phyloP scores from a whole-genome alignment of 2,329 filamentous ascomycete species.

The Kalaharituber pfeilii region DNA sequence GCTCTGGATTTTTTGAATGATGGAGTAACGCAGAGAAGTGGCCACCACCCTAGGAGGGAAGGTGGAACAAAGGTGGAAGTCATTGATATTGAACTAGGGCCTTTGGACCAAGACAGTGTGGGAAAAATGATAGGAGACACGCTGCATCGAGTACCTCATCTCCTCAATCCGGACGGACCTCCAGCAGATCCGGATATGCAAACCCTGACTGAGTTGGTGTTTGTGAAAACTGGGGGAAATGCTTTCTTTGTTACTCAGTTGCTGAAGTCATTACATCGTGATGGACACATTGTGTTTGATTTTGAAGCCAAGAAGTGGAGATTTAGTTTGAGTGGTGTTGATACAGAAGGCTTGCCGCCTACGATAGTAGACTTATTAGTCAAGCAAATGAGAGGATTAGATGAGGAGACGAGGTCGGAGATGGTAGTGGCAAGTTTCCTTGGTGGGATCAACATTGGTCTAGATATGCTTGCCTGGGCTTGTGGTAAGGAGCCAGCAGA shows the following conservation, averaged over 20 bases:
- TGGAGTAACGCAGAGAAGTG: not conserved
- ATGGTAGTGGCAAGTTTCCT: conserved; percentile 22
- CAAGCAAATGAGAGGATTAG: conserved; percentile 22
- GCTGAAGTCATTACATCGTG: conserved; percentile 21
- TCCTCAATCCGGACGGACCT: conserved; percentile 9
- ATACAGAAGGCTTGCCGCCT: conserved; percentile 21
- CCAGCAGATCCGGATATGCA: conserved; percentile 21
- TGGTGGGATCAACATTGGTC: conserved; percentile 19
- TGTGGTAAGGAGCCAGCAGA: conserved; percentile 19
- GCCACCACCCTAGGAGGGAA: not conserved
- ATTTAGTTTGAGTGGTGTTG: conserved; percentile 22
- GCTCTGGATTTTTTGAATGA: not conserved
- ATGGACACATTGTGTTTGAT: conserved; percentile 22
- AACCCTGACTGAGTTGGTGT: conserved; percentile 21
- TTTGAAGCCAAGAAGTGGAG: conserved; percentile 21
- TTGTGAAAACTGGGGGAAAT: conserved; percentile 22
- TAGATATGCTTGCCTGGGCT: conserved; percentile 20
- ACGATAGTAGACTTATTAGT: conserved; percentile 23
- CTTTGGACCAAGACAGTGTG: conserved; percentile 22
- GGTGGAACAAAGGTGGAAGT: conserved; percentile 16
- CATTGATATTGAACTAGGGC: conserved; percentile 20
- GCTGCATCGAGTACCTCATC: conserved; percentile 16
- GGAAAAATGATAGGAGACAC: conserved; percentile 22
- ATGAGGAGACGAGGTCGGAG: conserved; percentile 19
- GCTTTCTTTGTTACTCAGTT: conserved; percentile 23